phyloP scores from a whole-genome alignment of 768 basidiomycete species.

The Trametes meyenii region DNA sequence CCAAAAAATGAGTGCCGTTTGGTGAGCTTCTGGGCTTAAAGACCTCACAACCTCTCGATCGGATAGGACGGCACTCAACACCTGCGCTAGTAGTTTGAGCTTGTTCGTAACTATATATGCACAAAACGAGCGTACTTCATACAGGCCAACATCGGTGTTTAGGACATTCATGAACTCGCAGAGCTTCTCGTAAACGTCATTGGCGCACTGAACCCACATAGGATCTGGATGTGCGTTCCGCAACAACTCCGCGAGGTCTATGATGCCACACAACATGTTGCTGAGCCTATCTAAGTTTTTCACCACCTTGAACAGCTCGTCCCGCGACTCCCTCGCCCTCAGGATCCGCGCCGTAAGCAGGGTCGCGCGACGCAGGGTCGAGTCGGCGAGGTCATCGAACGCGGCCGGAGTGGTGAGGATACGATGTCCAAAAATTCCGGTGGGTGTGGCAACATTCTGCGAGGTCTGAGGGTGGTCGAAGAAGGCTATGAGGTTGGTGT shows the following conservation, averaged over 20 bases:
- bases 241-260: conserved; percentile 93
- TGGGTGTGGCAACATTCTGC: conserved; percentile 47
- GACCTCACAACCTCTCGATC: conserved; percentile 68
- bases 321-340: conserved; percentile 66
- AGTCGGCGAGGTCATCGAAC: conserved; percentile 72
- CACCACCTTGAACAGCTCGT: conserved; percentile 82
- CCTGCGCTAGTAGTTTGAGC: conserved; percentile 43
- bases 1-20: conserved; percentile 92
- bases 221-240: conserved; percentile 92
- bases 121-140: conserved; percentile 61
- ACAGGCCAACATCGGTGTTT: conserved; percentile 91
- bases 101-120: conserved; percentile 4
- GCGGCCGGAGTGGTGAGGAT: conserved; percentile 68
- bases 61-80: conserved; percentile 68
- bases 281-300: conserved; percentile 97
- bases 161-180: conserved; percentile 98
- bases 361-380: conserved; percentile 80
- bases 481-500: conserved; percentile 64
- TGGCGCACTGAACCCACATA: conserved; percentile 81
- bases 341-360: conserved; percentile 84
- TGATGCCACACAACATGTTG: conserved; percentile 94
- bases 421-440: conserved; percentile 86
- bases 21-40: conserved; percentile 73
- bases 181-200: conserved; percentile 85
- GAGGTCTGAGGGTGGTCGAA: conserved; percentile 66